Conservation (phyloP, 78 protist genomes). For the Bigelowiella natans region DNA sequence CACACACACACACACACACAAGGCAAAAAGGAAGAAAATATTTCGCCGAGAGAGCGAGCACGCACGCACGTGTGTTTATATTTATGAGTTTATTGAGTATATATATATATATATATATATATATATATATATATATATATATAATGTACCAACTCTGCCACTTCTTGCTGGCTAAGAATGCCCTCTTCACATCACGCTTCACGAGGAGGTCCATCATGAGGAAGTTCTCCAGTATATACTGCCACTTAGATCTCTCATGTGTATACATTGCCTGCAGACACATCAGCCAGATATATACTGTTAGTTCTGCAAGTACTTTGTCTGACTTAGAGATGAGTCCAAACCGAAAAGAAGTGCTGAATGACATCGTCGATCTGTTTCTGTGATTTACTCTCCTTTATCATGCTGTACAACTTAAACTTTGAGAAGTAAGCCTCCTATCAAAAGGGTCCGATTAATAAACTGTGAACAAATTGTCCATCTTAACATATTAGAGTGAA, state of each 20-base stretch:
- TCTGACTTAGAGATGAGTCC: no score
- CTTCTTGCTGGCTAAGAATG: no score
- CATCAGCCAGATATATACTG: no score
- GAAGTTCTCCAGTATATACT: background rate
- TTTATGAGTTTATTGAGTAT: background rate
- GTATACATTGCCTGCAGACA: background rate
- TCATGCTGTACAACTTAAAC: no score
- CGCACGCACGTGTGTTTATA: background rate
- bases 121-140: background rate
- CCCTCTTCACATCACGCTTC: background rate
- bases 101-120: background rate
- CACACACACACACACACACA: background rate
- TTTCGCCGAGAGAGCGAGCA: background rate
- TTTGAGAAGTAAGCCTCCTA: no score
- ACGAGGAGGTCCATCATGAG: background rate
- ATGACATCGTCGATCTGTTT: no score
- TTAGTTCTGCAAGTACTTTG: no score
- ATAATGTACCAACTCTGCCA: background rate
- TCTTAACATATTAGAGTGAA: no score
- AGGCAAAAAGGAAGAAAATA: background rate
- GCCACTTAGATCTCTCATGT: background rate
- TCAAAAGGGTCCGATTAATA: no score
- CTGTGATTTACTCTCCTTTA: no score
- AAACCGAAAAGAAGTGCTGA: no score
- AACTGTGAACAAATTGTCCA: no score